Evolutionary conservation across 768 basidiomycete genomes (phyloP), one percentile per base, ranked within the genome.

Genomic region (Scleroderma citrinum): DNA sequence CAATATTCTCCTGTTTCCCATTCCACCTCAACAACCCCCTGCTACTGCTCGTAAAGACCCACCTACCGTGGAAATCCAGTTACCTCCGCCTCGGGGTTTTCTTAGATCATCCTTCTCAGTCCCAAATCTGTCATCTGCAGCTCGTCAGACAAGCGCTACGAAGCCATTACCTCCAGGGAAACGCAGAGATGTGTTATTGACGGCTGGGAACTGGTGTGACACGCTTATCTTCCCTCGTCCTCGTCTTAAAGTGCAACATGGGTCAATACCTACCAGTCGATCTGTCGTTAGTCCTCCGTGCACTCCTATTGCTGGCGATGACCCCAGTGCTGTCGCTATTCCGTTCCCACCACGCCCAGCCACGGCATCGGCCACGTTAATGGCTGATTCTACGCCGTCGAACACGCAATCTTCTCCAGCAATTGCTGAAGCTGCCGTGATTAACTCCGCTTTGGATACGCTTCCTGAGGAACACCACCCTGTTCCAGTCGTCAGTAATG

Each of bases 161-260:
- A 55, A 58, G 56, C 53, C 57, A 24, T 56, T 55, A n/a, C 52
- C 47, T 1, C 49, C 49, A 42, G 52, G 68, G 21, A 80, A 73
- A 57, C 70, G 70, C 12, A 78, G 72, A 53, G 81, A 85, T 26
- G 71, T 81, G 6, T 88, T 84, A 85, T 58, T 88, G 2, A 78
- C 81, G 2, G 78, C 85, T 0, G 85, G 89, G 66, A 81, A 83
- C 16, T 88, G 87, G 85, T 91, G 87, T 65, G 86, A 90, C 54
- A 87, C 86, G 0, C 58, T 90, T 8, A 64, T 90, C 21, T 83
- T 89, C 48, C 88, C 88, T 3, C 77, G 85, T 1, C 88, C 88
- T 12, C 73, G 86, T 44, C 76, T 91, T 56, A 79, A 76, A 59
- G 49, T 80, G 50, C 76, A 74, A 54, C 70, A 72, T 20, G 55